Percentiles rank a stretch among this genome's conserved stretches.
Evolutionary conservation across 768 basidiomycete species (phyloP).

Genomic region (Agrocybe pediades): DNA sequence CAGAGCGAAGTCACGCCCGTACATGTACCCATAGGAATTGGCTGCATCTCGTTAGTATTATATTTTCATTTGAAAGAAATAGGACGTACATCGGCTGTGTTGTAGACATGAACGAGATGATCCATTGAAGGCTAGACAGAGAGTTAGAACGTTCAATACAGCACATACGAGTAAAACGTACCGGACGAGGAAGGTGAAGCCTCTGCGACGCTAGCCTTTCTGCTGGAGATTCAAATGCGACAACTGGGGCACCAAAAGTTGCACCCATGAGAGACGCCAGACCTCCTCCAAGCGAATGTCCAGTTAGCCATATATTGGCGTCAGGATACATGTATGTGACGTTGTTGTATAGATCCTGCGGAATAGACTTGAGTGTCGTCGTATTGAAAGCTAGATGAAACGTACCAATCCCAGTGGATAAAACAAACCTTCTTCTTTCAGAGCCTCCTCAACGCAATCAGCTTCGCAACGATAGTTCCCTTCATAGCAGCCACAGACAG

Average conservation of each 20-base stretch:
- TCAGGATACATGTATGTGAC: constrained; percentile 88
- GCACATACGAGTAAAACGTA: constrained; percentile 33
- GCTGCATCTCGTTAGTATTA: constrained; percentile 35
- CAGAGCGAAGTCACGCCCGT: constrained; percentile 63
- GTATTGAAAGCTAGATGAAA: constrained; percentile 9
- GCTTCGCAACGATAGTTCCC: constrained; percentile 78
- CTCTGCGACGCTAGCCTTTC: constrained; percentile 73
- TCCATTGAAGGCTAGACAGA: constrained; percentile 59
- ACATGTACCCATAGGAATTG: constrained; percentile 85
- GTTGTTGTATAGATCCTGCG: constrained; percentile 90
- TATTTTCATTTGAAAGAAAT: neutral
- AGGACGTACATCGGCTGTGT: constrained; percentile 75
- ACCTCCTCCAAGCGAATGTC: constrained; percentile 85
- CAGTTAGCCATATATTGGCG: constrained; percentile 85
- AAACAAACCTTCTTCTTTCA: constrained; percentile 86
- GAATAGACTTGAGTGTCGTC: neutral
- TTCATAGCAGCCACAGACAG: constrained; percentile 88
- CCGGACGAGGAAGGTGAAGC: constrained; percentile 86
- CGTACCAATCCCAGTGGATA: constrained; percentile 84
- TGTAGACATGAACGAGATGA: constrained; percentile 86
- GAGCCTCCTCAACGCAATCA: constrained; percentile 75
- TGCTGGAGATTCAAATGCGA: constrained; percentile 86
- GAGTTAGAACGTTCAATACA: constrained; percentile 1
- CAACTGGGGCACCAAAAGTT: constrained; percentile 92
- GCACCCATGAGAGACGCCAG: constrained; percentile 82